Base-by-base conservation (phyloP, 345 rosid genomes). In the Gossypium ekmanianum region DNA sequence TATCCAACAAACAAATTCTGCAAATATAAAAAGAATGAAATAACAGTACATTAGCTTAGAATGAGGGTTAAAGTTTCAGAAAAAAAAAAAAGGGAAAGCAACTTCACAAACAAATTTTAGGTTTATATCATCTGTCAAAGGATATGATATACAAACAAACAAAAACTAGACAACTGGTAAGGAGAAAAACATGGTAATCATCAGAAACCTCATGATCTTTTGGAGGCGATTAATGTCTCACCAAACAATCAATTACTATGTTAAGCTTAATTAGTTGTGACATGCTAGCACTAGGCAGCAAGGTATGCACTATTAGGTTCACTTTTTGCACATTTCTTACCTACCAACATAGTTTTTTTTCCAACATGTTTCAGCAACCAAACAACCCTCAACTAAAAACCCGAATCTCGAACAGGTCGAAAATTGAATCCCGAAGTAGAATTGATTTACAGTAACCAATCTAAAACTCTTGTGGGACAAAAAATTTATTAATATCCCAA, bases 1-100 rank as follows among this genome's bases (percentile, higher is more conserved):
- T 50, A 52, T 73, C 76, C 50, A 68, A 62, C 68, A 59, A 55
- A 41, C 75, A 29, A 16, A 12, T 62, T 73, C 82, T 81, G 80
- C 72, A 78, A 27, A 8, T 47, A 74, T 47, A 74, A 47, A 71
- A 78, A n/a, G 24, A 70, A 9, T 44, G 4, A 63, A 68, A 59
- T 22, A 80, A 44, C 22, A 65, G 22, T 63, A 62, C 24, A 72
- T 73, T 59, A 82, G 78, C 63, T 44, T 73, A 65, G 13, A 61
- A 61, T 76, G 12, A 45, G n/a, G 14, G 22, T 11, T 43, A 72
- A 58, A 10, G 1, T 14, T 57, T 24, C 29, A 22, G 26, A 22
- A 34, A 29, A 18, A 27, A 29, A 43, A 13, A 29, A 4, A 48
- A 20, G 20, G 45, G 39, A 50, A 61, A 74, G 48, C 11, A 51